Evolutionary conservation across 345 rosid genomes (phyloP).

Genomic region (Eucalyptus marginata): DNA sequence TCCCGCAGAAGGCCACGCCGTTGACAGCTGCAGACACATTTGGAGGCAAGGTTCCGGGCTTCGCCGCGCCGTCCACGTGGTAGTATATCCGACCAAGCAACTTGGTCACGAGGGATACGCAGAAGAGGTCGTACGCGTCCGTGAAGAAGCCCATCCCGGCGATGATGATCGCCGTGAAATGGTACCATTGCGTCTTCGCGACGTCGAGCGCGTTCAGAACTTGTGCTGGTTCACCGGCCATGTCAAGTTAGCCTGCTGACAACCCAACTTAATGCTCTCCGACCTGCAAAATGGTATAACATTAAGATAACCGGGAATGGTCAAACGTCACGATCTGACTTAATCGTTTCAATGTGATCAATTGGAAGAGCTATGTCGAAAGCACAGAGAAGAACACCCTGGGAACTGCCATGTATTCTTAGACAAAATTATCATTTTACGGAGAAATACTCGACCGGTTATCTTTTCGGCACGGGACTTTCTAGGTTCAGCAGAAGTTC

Average conservation of each 20-base stretch:
- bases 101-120: not conserved
- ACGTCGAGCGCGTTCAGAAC: slow-evolving; percentile 18
- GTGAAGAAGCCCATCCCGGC: slow-evolving; percentile 8
- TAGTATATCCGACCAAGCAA: not conserved
- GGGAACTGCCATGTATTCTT: not conserved
- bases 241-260: not conserved
- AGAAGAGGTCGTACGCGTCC: not conserved
- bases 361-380: not conserved
- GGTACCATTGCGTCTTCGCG: slow-evolving; percentile 32
- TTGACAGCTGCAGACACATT: slow-evolving; percentile 21
- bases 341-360: not conserved
- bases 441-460: not conserved
- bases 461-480: not conserved
- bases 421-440: not conserved
- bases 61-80: not conserved
- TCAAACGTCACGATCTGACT: not conserved
- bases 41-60: slow-evolving; percentile 22
- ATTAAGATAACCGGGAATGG: not conserved
- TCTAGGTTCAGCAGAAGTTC: not conserved
- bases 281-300: not conserved
- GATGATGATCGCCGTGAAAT: slow-evolving; percentile 23
- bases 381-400: not conserved
- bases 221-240: slow-evolving; percentile 7
- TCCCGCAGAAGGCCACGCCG: slow-evolving; percentile 25
- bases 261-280: not conserved